phyloP scores from a whole-genome alignment of 768 basidiomycete species.

The Tulasnella sp. region DNA sequence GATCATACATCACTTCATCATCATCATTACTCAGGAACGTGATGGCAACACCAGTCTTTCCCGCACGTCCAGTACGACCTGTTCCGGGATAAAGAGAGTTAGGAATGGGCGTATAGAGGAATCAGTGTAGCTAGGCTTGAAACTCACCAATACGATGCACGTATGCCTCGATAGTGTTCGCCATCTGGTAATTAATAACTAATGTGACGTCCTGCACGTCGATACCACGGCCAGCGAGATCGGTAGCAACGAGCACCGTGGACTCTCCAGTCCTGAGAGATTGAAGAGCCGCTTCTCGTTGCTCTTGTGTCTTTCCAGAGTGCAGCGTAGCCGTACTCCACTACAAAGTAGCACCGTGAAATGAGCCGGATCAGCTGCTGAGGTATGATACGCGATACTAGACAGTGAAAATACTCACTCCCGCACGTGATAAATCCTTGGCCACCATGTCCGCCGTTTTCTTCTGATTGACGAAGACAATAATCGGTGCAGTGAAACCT shows the following conservation, averaged over 20 bases:
- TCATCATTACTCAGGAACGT: conserved; percentile 95
- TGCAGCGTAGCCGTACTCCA: conserved; percentile 89
- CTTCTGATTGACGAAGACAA: conserved; percentile 99
- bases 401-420: conserved; percentile 51
- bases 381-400: background rate
- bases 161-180: conserved; percentile 89
- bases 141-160: conserved; percentile 89
- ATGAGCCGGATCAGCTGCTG: background rate
- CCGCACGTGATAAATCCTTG: conserved; percentile 82
- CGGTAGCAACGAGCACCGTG: conserved; percentile 90
- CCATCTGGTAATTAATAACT: conserved; percentile 98
- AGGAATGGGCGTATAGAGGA: background rate
- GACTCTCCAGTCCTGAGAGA: conserved; percentile 75
- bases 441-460: conserved; percentile 98
- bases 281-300: conserved; percentile 86
- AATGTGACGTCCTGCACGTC: conserved; percentile 94
- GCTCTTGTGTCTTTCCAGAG: conserved; percentile 95
- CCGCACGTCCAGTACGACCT: conserved; percentile 97
- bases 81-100: conserved; percentile 2
- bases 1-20: conserved; percentile 97
- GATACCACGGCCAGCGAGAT: conserved; percentile 96
- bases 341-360: conserved; percentile 30
- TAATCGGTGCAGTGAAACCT: conserved; percentile 78
- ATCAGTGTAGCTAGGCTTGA: background rate
- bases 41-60: conserved; percentile 85